These are phyloP conservation scores for Lentinula detonsa DNA, from an alignment of 768 basidiomycete species.

Conservation along the genomic window DNA sequence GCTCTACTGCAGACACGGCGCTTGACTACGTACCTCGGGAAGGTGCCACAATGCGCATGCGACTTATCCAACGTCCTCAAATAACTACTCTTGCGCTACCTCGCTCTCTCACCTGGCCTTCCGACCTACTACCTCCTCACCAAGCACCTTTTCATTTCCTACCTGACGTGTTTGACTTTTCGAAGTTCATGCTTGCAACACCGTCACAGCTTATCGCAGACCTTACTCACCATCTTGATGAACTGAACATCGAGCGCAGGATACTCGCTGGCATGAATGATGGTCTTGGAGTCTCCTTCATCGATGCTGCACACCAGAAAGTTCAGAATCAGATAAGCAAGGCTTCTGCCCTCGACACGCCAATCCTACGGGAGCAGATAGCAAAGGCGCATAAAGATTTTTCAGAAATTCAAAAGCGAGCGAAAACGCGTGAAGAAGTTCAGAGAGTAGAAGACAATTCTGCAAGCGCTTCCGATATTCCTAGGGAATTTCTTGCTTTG, in stretches of 20 bases:
- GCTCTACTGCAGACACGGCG: conserved; percentile 25
- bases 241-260: conserved; percentile 66
- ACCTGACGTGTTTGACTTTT: conserved; percentile 81
- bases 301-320: conserved; percentile 72
- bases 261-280: conserved; percentile 65
- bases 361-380: conserved; percentile 55
- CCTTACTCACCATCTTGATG: conserved; percentile 65
- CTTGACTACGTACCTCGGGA: conserved; percentile 37
- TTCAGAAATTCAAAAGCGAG: conserved; percentile 46
- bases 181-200: conserved; percentile 96
- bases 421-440: conserved; percentile 21
- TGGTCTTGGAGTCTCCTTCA: conserved; percentile 69
- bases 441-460: conserved; percentile 20
- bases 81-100: conserved; percentile 95
- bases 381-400: conserved; percentile 56
- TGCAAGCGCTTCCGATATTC: conserved; percentile 30
- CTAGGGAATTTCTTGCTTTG: conserved; percentile 52
- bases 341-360: conserved; percentile 69
- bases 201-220: conserved; percentile 76
- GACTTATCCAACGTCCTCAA: conserved; percentile 87
- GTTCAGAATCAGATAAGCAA: conserved; percentile 77
- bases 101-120: conserved; percentile 89
- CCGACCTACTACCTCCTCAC: conserved; percentile 84
- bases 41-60: conserved; percentile 71
- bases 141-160: conserved; percentile 95